Evolutionary conservation across 176 grass and related monocot genomes (phyloP).

Genomic region (Raddia guianensis): DNA sequence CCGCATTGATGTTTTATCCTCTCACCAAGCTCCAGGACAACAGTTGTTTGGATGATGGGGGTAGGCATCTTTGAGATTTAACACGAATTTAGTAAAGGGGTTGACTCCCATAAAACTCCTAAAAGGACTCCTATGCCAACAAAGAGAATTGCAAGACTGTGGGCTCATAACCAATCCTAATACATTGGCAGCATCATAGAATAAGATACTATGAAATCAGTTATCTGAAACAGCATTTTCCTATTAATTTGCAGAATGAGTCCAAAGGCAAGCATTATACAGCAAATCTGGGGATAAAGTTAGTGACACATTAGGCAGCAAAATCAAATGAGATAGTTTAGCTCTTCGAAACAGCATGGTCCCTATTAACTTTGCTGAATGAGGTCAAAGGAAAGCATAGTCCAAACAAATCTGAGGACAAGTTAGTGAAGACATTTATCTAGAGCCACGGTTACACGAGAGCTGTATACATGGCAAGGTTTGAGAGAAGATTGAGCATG

Average conservation of each 20-base stretch:
- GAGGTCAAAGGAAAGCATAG: not conserved
- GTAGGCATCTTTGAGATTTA: not conserved
- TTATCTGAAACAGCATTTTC: not conserved
- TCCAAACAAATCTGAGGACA: constrained; percentile 2
- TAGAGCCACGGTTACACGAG: not conserved
- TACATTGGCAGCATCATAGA: not conserved
- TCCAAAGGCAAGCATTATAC: not conserved
- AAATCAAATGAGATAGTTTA: not conserved
- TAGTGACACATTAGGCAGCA: not conserved
- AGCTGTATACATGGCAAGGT: not conserved
- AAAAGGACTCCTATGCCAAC: not conserved
- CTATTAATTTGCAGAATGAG: not conserved
- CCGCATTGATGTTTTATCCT: constrained; percentile 10
- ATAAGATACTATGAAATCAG: not conserved
- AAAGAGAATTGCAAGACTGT: not conserved
- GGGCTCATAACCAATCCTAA: not conserved
- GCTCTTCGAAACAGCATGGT: not conserved
- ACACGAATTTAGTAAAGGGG: not conserved
- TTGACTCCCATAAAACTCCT: not conserved
- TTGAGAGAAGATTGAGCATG: not conserved
- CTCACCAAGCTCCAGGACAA: not conserved
- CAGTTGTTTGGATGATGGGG: constrained; percentile 4
- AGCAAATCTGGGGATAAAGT: constrained; percentile 18
- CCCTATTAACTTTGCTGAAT: not conserved
- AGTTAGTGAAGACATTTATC: not conserved